Percentiles rank a stretch among this genome's conserved stretches.
Conservation (phyloP, 2,329 filamentous ascomycete species). For the Trichoderma aggressivum region DNA sequence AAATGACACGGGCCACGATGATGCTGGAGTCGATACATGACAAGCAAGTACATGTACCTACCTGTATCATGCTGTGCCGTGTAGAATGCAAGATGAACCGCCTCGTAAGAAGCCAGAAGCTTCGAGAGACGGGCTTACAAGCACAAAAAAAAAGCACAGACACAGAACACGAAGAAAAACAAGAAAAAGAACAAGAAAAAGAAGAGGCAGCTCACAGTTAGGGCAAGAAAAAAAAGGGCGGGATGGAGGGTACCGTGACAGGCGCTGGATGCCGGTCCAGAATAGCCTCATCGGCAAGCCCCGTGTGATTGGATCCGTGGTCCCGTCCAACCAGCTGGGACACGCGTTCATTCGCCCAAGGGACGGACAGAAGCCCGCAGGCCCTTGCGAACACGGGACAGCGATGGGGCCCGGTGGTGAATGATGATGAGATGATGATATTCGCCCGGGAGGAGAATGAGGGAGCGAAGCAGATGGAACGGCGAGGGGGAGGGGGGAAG, state of each 20-base stretch:
- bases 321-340: conserved; percentile 6
- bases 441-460: neutral
- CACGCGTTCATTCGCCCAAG: conserved; percentile 14
- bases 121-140: neutral
- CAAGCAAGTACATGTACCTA: neutral
- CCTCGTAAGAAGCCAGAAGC: neutral
- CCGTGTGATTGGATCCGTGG: conserved; percentile 6
- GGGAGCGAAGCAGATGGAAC: neutral
- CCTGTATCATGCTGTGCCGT: neutral
- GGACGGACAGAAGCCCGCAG: neutral
- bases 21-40: neutral
- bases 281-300: neutral
- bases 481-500: neutral
- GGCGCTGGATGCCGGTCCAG: conserved; percentile 4
- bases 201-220: neutral
- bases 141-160: neutral
- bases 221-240: neutral
- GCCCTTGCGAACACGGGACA: conserved; percentile 4
- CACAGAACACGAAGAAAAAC: neutral
- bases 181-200: neutral
- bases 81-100: neutral
- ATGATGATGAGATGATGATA: neutral
- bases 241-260: conserved; percentile 12
- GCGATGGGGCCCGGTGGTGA: neutral
- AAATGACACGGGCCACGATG: neutral